A percentile compares a stretch with the other conserved stretches of the same genome.
Conservation (phyloP, 2,329 filamentous ascomycete genomes). For the Colletotrichum liriopes region DNA sequence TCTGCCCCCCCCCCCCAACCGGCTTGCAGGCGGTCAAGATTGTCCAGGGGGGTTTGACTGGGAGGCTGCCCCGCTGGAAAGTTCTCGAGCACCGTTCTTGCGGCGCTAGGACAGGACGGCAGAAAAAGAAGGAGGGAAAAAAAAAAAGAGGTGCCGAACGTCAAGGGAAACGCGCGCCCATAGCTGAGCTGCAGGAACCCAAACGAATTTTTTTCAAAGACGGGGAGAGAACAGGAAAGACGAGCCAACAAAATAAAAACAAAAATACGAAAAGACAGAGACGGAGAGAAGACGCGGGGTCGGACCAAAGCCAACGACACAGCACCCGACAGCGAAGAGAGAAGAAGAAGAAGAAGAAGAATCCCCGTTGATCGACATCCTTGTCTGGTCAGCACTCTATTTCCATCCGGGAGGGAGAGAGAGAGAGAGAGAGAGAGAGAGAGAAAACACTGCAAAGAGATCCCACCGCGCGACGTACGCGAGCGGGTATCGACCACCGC, state of each 20-base stretch:
- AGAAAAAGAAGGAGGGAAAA: neutral
- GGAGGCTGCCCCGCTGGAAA: constrained; percentile 18
- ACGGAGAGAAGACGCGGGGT: constrained; percentile 5
- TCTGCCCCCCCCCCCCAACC: neutral
- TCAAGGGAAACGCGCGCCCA: neutral
- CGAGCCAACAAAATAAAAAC: too few relatives aligned
- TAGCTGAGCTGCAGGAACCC: neutral
- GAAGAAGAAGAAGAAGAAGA: neutral
- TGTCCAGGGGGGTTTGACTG: neutral
- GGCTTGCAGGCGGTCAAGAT: constrained; percentile 2
- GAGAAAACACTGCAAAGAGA: neutral
- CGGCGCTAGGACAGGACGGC: constrained; percentile 7
- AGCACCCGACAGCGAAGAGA: neutral
- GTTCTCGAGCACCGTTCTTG: constrained; percentile 17
- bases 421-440: too few relatives aligned
- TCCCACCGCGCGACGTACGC: neutral
- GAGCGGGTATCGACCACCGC: neutral
- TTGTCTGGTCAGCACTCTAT: constrained; percentile 4
- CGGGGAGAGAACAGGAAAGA: neutral
- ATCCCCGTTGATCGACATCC: neutral
- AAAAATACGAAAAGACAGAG: too few relatives aligned
- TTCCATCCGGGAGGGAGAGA: too few relatives aligned
- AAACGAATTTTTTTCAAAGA: neutral
- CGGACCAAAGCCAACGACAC: neutral
- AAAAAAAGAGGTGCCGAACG: constrained; percentile 3